Base-by-base conservation (phyloP, 1,284 basidiomycete species). In the Quambalaria eucalypti region DNA sequence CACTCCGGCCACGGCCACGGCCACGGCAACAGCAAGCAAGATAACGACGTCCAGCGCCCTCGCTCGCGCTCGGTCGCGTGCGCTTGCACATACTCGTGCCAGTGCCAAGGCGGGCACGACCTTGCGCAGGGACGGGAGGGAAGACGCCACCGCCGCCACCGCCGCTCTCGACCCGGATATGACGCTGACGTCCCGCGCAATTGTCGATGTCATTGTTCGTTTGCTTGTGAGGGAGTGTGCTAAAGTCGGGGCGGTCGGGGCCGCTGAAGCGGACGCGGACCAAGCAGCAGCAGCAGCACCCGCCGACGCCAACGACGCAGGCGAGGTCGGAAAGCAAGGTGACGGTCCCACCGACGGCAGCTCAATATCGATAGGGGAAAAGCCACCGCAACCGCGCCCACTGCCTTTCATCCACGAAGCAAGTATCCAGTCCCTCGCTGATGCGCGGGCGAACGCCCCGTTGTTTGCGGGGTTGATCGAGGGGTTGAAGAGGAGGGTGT, bases 121-220 rank as follows among this genome's bases (percentile, higher is more conserved):
- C 21, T 28, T 14, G 14, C 12, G 25, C 4, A 46, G 42, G 16
- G 42, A 16, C 48, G 48, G 16, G n/a, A n/a, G n/a, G n/a, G n/a
- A n/a, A n/a, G n/a, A n/a, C n/a, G n/a, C n/a, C n/a, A n/a, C n/a
- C n/a, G n/a, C n/a, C n/a, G n/a, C n/a, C n/a, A n/a, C 31, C 8
- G 9, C 31, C 31, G 31, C 31, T 33, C 31, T 8, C 9, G 9
- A 16, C 31, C 31, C 8, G 31, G 16, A 16, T 8, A 33, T 16
- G 9, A 33, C 31, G 21, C 21, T 46, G 42, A 49, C 28, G 26
- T 30, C 48, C 3, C 30, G 55, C 93, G 26, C 93, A 80, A 60
- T 93, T 88, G 71, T 96, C 96, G 61, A 86, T 83, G 81, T 87
- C 90, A 8, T 86, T 83, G 73, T 98, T 92, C 5, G 85, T 84